phyloP scores from a whole-genome alignment of 164 flowering plant genomes.

The grape (Vitis vinifera) region ASM3070453v1 NC_081819.1:20560501-20561000 shows the following conservation, averaged over 20 bases:
- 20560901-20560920: slow-evolving; percentile 55
- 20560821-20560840: slow-evolving; percentile 55
- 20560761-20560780: background rate
- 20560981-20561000: background rate
- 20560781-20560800: slow-evolving; percentile 46
- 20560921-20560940: slow-evolving; percentile 66
- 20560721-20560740: background rate
- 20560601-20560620: slow-evolving; percentile 77
- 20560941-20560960: slow-evolving; percentile 53
- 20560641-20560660: slow-evolving; percentile 52
- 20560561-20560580: background rate
- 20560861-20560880: slow-evolving; percentile 78
- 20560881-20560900: slow-evolving; percentile 73
- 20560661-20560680: slow-evolving; percentile 53
- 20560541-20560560: background rate
- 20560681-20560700: slow-evolving; percentile 57
- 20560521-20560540: slow-evolving; percentile 16
- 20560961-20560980: slow-evolving; percentile 14
- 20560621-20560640: slow-evolving; percentile 69
- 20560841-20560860: slow-evolving; percentile 77
- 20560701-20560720: slow-evolving; percentile 48
- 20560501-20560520: slow-evolving; percentile 66
- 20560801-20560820: slow-evolving; percentile 61
- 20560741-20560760: background rate
- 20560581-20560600: slow-evolving; percentile 42